phyloP scores from a whole-genome alignment of 2,329 filamentous ascomycete genomes.

The Dactylellina parvicollis region DNA sequence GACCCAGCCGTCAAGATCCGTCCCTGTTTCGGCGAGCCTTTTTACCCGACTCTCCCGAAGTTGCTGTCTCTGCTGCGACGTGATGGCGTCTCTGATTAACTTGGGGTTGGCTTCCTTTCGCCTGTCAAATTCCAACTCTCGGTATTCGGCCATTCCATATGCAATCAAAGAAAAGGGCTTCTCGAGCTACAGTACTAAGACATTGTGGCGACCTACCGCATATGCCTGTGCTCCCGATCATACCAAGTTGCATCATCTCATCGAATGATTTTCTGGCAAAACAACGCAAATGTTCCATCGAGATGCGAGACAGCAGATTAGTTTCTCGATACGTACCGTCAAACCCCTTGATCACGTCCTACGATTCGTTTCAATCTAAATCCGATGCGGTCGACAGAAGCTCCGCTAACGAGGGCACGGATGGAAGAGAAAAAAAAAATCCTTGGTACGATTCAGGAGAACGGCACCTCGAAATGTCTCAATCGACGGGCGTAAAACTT shows the following conservation, averaged over 20 bases:
- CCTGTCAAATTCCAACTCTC: conserved; percentile 28
- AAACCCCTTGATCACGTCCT: background rate
- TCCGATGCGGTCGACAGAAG: background rate
- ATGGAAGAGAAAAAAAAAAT: background rate
- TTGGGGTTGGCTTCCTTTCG: conserved; percentile 2
- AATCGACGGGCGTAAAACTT: conserved; percentile 19
- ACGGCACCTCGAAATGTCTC: conserved; percentile 36
- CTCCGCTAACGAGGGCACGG: conserved; percentile 24
- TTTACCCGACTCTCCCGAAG: conserved; percentile 22
- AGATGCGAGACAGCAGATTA: conserved; percentile 35
- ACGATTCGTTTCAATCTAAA: too few relatives aligned
- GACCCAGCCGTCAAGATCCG: conserved; percentile 7
- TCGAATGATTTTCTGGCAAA: conserved; percentile 20
- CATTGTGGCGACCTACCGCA: conserved; percentile 45
- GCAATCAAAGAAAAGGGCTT: background rate
- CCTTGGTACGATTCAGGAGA: conserved; percentile 32
- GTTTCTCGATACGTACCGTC: background rate
- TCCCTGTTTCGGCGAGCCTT: conserved; percentile 26
- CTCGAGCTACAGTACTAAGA: conserved; percentile 28
- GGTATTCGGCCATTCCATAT: conserved; percentile 33
- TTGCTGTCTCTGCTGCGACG: conserved; percentile 14
- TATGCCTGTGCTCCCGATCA: conserved; percentile 21
- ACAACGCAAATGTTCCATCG: conserved; percentile 43
- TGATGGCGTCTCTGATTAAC: conserved; percentile 21
- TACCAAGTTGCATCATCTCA: too few relatives aligned